A percentile compares a stretch with the other conserved stretches of the same genome.
These are phyloP conservation scores for Candida nanaspora DNA, from an alignment of 805 yeast species.

Conservation along the genomic window DNA sequence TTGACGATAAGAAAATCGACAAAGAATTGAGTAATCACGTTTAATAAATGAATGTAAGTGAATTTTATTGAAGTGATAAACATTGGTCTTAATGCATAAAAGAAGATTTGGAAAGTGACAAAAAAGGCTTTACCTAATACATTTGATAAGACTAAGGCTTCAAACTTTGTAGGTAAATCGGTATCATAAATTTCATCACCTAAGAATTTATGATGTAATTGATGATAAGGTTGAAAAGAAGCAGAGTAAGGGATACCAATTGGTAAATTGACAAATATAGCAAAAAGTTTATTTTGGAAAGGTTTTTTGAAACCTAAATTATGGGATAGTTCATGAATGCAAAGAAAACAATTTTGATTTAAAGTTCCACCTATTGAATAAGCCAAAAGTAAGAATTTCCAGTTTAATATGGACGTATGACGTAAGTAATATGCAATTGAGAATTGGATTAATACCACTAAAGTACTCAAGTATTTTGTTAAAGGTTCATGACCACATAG, in stretches of 20 bases:
- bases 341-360: constrained; percentile 76
- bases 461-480: constrained; percentile 67
- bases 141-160: constrained; percentile 66
- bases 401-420: constrained; percentile 42
- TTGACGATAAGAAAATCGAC: constrained; percentile 54
- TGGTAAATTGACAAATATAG: constrained; percentile 74
- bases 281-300: constrained; percentile 64
- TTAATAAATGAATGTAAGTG: constrained; percentile 68
- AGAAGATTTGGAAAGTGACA: constrained; percentile 82
- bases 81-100: constrained; percentile 88
- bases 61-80: constrained; percentile 69
- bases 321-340: constrained; percentile 85
- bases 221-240: constrained; percentile 83
- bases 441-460: constrained; percentile 66
- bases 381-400: constrained; percentile 54
- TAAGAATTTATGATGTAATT: constrained; percentile 81
- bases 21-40: constrained; percentile 50
- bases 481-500: constrained; percentile 81
- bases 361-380: constrained; percentile 82
- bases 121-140: constrained; percentile 85
- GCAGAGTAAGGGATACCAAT: constrained; percentile 90
- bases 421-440: constrained; percentile 54
- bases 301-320: constrained; percentile 80
- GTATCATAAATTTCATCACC: constrained; percentile 84
- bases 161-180: constrained; percentile 77